Evolutionary conservation across 768 basidiomycete genomes (phyloP), one percentile per base, ranked within the genome.

Genomic region (Rhodotorula paludigena): DNA sequence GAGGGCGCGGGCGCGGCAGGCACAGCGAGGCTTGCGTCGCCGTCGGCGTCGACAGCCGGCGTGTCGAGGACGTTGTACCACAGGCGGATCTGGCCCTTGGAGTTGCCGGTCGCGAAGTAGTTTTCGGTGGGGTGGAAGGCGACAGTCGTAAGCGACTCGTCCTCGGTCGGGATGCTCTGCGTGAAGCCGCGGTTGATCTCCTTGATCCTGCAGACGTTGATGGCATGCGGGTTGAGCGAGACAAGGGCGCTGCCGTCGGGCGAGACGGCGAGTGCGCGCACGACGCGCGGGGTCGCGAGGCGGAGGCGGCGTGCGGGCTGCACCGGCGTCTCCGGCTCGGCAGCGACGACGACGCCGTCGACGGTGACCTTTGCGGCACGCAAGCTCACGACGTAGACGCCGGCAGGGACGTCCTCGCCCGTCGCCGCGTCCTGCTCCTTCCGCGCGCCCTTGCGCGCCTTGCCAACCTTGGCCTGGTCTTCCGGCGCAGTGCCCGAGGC

Each of bases 51-150:
- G 12, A 41, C 36, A 42, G 15, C 41, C 8, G 41, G 60, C 33
- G 60, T 35, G 28, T 42, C 47, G 68, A 87, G 84, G 25, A 94
- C 82, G 78, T 91, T 94, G 77, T 96, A 92, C 92, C 94, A 98
- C 14, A 98, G 77, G 41, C 90, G 84, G 54, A 99, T 87, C 70
- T 84, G 82, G 61, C 96, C 96, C 69, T 85, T 85, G 30, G 81
- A 82, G 74, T 98, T 93, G 33, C 96, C 96, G 0, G 94, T 96
- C 6, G 92, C 96, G 77, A 98, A 96, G 78, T 89, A 93, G 63
- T 93, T 90, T 69, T 96, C 88, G 57, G 81, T 82, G 4, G 94
- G 94, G 77, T 94, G 91, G 77, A 89, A 89, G 10, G 89, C 85
- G 49, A 96, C 81, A 77, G 89, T 91, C 3, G 89, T 92, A 64